Percentiles rank a stretch among this genome's conserved stretches.
Conservation (phyloP, 345 rosid species). For the Cochlearia excelsa region DNA sequence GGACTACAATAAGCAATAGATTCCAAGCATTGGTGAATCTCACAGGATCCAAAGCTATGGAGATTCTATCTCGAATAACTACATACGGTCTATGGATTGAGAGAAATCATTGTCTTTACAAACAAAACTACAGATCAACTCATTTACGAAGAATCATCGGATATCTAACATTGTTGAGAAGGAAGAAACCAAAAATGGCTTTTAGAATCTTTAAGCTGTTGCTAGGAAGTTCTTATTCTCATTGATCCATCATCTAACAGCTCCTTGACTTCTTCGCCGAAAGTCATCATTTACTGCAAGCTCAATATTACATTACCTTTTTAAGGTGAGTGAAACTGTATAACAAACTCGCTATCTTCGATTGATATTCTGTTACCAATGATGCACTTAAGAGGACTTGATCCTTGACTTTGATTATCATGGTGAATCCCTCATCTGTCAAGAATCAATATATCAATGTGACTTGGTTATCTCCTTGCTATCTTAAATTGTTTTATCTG, state of each 20-base stretch:
- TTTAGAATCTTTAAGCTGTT: not conserved
- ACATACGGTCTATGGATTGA: not conserved
- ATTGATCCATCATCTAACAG: not conserved
- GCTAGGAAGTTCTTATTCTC: not conserved
- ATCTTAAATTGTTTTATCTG: no score
- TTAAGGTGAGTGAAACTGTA: no score
- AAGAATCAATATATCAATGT: no score
- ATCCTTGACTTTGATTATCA: no score
- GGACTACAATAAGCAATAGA: not conserved
- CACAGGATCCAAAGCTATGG: not conserved
- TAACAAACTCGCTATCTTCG: no score
- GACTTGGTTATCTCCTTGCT: no score
- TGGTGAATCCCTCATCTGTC: no score
- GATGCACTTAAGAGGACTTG: no score
- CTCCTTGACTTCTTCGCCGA: no score
- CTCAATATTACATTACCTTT: no score
- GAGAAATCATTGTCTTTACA: not conserved
- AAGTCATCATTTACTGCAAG: no score
- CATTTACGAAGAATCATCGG: not conserved
- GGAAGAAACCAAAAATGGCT: not conserved
- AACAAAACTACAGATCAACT: not conserved
- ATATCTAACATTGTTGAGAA: not conserved
- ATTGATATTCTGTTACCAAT: no score
- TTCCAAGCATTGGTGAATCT: not conserved
- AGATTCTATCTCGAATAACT: not conserved